These are phyloP conservation scores for Pythium myriotylum DNA, from an alignment of 352 stramenopile species.

Conservation along the genomic window DNA sequence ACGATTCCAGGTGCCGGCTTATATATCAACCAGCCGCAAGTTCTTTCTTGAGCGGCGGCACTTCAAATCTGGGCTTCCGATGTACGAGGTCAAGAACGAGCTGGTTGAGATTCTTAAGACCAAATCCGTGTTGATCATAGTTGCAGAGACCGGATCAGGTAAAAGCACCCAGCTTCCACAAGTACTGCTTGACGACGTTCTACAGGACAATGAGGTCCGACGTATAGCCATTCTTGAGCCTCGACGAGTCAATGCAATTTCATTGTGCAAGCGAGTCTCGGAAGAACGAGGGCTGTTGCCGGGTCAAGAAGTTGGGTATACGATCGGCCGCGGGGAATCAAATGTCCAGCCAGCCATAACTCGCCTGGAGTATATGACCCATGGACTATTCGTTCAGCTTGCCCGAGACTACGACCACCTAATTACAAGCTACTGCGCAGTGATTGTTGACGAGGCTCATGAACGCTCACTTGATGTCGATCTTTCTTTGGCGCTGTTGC, in stretches of 20 bases:
- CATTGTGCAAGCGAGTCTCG: slow-evolving; percentile 21
- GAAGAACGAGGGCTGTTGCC: slow-evolving; percentile 19
- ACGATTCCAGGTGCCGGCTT: background rate
- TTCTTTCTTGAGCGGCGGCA: slow-evolving; percentile 20
- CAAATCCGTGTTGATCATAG: slow-evolving; percentile 21
- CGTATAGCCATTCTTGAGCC: slow-evolving; percentile 31
- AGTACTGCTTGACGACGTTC: slow-evolving; percentile 30
- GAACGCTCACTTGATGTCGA: slow-evolving; percentile 36
- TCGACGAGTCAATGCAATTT: slow-evolving; percentile 31
- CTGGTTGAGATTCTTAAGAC: slow-evolving; percentile 18
- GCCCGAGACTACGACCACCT: slow-evolving; percentile 19
- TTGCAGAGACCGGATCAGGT: slow-evolving; percentile 35
- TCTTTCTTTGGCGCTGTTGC: slow-evolving; percentile 30
- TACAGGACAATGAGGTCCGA: slow-evolving; percentile 7
- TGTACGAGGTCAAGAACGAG: slow-evolving; percentile 27
- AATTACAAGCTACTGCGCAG: slow-evolving; percentile 18
- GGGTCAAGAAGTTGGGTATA: slow-evolving; percentile 30
- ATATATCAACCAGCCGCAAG: background rate
- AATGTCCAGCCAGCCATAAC: background rate
- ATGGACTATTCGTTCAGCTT: slow-evolving; percentile 32
- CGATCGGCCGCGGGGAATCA: slow-evolving; percentile 27
- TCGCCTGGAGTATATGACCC: slow-evolving; percentile 33
- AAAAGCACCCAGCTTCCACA: slow-evolving; percentile 39
- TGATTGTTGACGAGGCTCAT: slow-evolving; percentile 39
- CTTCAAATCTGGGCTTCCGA: slow-evolving; percentile 22